These are phyloP conservation scores for Penicillium polonicum DNA, from an alignment of 2,329 filamentous ascomycete genomes.

Conservation along the genomic window DNA sequence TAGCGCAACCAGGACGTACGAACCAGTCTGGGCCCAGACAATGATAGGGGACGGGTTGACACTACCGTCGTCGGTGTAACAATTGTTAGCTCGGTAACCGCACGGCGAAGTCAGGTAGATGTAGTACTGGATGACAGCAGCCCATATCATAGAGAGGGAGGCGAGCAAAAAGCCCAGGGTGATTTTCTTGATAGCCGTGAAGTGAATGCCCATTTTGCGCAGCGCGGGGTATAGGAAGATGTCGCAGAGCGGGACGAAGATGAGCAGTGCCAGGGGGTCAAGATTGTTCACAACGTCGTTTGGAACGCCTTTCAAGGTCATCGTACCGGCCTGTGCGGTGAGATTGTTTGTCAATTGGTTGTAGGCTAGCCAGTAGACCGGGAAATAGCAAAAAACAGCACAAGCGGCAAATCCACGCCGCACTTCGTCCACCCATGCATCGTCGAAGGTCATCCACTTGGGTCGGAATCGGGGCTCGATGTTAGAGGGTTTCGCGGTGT, in stretches of 20 bases:
- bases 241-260: not conserved
- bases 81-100: not conserved
- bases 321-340: slow-evolving; percentile 55
- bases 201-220: not conserved
- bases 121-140: not conserved
- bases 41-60: not conserved
- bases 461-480: slow-evolving; percentile 12
- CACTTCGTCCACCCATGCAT: slow-evolving; percentile 78
- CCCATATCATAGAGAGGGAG: not conserved
- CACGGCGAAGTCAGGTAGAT: not conserved
- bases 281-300: not conserved
- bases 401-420: slow-evolving; percentile 67
- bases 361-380: slow-evolving; percentile 45
- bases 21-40: not conserved
- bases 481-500: slow-evolving; percentile 1
- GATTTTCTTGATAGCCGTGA: not conserved
- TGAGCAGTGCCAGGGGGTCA: not conserved
- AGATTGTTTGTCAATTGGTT: slow-evolving; percentile 56
- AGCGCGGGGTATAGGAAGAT: not conserved
- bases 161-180: not conserved
- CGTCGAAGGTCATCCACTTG: slow-evolving; percentile 58
- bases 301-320: slow-evolving; percentile 41
- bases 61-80: not conserved
- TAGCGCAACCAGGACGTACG: not conserved
- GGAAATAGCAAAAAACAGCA: slow-evolving; percentile 61